Conservation (phyloP, 225 moss, liverwort and hornwort species). For the Pseudoscleropodium purum region DNA sequence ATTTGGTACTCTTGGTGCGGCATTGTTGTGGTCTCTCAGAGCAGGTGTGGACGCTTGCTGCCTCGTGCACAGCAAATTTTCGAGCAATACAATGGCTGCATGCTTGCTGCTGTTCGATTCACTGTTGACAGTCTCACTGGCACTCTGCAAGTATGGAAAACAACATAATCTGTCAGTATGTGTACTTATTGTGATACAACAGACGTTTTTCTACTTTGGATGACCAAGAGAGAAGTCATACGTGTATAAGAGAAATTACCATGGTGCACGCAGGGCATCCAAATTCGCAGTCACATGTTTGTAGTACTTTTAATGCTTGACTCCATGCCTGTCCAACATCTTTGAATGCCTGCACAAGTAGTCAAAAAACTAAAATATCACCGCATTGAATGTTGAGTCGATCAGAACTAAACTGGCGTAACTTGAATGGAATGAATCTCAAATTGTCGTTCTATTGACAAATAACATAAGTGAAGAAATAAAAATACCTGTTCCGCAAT, state of each 20-base stretch:
- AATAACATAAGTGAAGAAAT: not conserved
- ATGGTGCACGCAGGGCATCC: slow-evolving; percentile 53
- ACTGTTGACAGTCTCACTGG: slow-evolving; percentile 16
- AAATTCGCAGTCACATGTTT: slow-evolving; percentile 38
- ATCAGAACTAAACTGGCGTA: not conserved
- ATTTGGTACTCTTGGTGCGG: not conserved
- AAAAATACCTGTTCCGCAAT: slow-evolving; percentile 40
- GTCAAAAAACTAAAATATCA: not conserved
- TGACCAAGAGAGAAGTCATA: not conserved
- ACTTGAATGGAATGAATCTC: not conserved
- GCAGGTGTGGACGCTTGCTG: not conserved
- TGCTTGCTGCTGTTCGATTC: slow-evolving; percentile 44
- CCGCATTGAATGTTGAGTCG: not conserved
- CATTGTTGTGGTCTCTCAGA: not conserved
- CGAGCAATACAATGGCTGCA: slow-evolving; percentile 30
- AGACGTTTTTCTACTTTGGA: not conserved
- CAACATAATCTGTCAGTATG: not conserved
- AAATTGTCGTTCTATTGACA: not conserved
- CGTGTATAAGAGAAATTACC: slow-evolving; percentile 10
- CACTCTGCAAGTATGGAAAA: slow-evolving; percentile 19
- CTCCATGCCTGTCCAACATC: slow-evolving; percentile 38
- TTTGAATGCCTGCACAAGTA: slow-evolving; percentile 30
- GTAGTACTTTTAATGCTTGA: slow-evolving; percentile 34
- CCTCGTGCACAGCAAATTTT: slow-evolving; percentile 25
- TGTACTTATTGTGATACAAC: not conserved